Conservation (phyloP, 257 asterid genomes). For the Petunia axillaris region DNA sequence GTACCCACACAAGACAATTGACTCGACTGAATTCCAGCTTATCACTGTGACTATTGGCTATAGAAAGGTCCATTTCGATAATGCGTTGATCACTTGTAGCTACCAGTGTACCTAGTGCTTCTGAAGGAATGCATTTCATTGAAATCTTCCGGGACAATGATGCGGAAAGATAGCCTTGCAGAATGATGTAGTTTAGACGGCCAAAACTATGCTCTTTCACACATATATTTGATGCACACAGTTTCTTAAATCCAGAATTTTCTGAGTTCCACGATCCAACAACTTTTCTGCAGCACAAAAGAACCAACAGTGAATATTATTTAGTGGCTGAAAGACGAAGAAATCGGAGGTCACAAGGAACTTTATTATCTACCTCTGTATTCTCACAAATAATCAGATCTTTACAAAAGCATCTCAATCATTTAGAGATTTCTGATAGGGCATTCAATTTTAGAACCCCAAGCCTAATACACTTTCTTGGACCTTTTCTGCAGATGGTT, state of each 20-base stretch:
- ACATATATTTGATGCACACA: conserved; percentile 35
- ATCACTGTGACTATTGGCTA: conserved; percentile 28
- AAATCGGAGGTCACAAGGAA: not conserved
- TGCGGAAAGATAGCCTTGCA: conserved; percentile 31
- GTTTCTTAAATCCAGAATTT: conserved; percentile 32
- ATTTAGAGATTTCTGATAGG: conserved; percentile 10
- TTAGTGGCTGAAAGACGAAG: conserved; percentile 1
- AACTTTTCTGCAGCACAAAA: conserved; percentile 47
- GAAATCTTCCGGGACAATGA: conserved; percentile 24
- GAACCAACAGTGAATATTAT: conserved; percentile 17
- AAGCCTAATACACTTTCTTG: not conserved
- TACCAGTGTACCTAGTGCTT: conserved; percentile 46
- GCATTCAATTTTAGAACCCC: not conserved
- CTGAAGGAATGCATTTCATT: conserved; percentile 40
- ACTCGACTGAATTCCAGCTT: conserved; percentile 55
- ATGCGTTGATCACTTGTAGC: conserved; percentile 33
- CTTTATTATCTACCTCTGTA: not conserved
- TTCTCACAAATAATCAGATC: not conserved
- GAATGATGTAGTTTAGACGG: conserved; percentile 25
- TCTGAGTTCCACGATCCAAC: conserved; percentile 36
- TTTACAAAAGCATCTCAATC: not conserved
- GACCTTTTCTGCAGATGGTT: not conserved
- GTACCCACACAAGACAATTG: conserved; percentile 51
- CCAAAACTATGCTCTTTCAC: conserved; percentile 41
- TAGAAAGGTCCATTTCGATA: conserved; percentile 36